Base-by-base conservation (phyloP, 768 basidiomycete species). In the Sarcodon aspratus region DNA sequence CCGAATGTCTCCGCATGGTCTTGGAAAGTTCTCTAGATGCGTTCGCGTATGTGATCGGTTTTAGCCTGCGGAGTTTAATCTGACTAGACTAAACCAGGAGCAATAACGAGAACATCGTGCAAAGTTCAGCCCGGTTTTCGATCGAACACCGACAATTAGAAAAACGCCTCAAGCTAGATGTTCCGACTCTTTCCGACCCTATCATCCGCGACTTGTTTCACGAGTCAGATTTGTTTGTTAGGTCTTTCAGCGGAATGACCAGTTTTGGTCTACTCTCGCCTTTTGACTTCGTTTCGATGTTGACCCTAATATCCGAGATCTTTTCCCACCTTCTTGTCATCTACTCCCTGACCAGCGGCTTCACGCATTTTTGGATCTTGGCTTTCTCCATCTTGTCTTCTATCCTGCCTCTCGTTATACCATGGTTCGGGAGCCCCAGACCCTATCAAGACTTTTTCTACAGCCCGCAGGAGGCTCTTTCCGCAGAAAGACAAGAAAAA, bases 161-260 rank as follows among this genome's bases (percentile, higher is more conserved):
- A 55, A 82, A 84, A 55, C 79, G 87, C 50, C 69, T 90, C 15
- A 78, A 76, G 38, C 74, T 89, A 49, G 87, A 91, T 59, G 72
- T 86, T 36, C 87, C 87, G 49, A 85, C 88, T 8, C 73, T 91
- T 47, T 69, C 81, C 48, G 85, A 88, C 58, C 82, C 87, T 44
- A 60, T 69, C 50, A 71, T 84, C 18, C 80, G 84, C 50, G 85
- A 88, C 59, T 75, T 90, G 38, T 70, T 91, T n/a, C 82, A 85
- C 51, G 87, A 91, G 65, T 85, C 88, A 36, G 88, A 91, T 59
- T 72, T 86, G 33, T 91, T 91, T 59, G 82, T 84, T 38, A 76
- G 84, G 50, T 90, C 88, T 9, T 89, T 90, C 63, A 76, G 73
- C 56, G 84, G 84, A 38, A 67, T 70, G 56, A 76, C 81, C 35